Evolutionary conservation across 345 rosid genomes (phyloP).

Genomic region (Acer yangbiense): DNA sequence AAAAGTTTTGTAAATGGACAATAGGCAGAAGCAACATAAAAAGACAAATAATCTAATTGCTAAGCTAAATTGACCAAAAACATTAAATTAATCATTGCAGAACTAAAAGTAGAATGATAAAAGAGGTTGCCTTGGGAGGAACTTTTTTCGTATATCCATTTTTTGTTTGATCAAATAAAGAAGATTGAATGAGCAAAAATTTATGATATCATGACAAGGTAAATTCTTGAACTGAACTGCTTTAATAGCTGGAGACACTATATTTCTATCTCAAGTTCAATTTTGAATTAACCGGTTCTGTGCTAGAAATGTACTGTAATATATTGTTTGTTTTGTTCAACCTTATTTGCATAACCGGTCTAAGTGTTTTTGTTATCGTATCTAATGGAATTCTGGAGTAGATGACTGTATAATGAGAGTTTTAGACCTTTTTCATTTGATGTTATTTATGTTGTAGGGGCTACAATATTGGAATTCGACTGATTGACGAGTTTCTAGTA

Average conservation of each 20-base stretch:
- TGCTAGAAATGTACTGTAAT: neutral
- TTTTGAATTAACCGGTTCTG: neutral
- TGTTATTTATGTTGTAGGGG: conserved; percentile 57
- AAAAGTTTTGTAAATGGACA: neutral
- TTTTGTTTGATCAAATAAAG: neutral
- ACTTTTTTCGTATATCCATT: too few relatives aligned
- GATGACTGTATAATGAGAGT: neutral
- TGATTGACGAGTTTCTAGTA: conserved; percentile 88
- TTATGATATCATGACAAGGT: neutral
- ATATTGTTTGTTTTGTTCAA: neutral
- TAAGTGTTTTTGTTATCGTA: neutral
- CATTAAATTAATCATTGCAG: neutral
- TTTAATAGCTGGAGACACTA: neutral
- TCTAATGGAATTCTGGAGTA: neutral
- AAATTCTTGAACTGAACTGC: neutral
- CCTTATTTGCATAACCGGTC: neutral
- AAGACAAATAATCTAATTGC: neutral
- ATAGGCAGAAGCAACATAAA: neutral
- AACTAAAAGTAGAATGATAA: too few relatives aligned
- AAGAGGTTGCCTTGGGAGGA: neutral
- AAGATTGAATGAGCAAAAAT: neutral
- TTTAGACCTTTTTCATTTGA: neutral
- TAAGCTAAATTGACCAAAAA: neutral
- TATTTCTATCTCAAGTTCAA: neutral
- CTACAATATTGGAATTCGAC: conserved; percentile 78